Base-by-base conservation (phyloP, 2,329 filamentous ascomycete genomes). In the Sarocladium strictum region DNA sequence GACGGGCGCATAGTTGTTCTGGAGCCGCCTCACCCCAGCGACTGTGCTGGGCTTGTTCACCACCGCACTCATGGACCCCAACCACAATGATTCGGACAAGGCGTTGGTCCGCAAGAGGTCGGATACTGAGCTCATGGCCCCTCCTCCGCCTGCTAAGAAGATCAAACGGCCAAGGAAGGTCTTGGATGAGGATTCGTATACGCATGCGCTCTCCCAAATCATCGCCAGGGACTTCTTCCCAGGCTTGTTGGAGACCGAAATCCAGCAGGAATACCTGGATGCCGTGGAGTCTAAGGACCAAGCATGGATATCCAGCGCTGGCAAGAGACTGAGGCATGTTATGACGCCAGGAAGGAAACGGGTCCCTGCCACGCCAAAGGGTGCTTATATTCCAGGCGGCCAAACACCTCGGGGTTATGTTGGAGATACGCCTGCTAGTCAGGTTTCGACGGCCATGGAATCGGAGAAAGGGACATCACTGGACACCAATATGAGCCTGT, bases 191-290 rank as follows among this genome's bases (percentile, higher is more conserved):
- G 93, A 99, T 62, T 85, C 87, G 53, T 99, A 99, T 70, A 94
- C 90, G 2, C 85, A 91, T 56, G 88, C 89, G 1, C 78, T 99
- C 26, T 96, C 92, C 0, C 87, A 94, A 62, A 97, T 99, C 66
- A 96, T 99, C 59, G 90, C 90, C 10, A 85, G 94, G 60, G 94
- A 99, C 76, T 99, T 96, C 76, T 99, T 97, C 64, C 94, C 94
- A 0, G 94, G 93, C 0, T 78, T 99, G 0, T 75, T 92, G 3
- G 91, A 97, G 67, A 86, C 85, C 14, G 85, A 96, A 63, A 87
- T 86, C 1, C 91, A 97, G 68, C 86, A 91, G 67, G 94, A 99
- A 63, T 97, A 97, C 62, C 77, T 99, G 27, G 87, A 95, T 64
- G 94, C 94, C 0, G 73, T 97, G 9, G 91, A 96, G 9, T 96